Conservation (phyloP, 2,329 filamentous ascomycete species). For the Westerdykella aurantiaca region DNA sequence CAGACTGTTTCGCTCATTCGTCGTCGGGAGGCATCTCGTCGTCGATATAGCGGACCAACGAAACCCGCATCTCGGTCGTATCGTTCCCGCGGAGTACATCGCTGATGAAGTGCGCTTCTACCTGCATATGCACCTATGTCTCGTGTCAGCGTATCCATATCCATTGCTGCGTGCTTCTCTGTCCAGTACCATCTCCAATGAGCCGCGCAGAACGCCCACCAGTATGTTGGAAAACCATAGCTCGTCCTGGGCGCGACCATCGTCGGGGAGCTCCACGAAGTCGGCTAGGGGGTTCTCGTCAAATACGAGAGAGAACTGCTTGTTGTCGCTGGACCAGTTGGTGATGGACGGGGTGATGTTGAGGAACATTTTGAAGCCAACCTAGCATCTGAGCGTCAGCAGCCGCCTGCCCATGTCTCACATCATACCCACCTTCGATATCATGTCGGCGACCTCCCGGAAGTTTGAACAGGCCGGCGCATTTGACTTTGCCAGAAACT, state of each 20-base stretch:
- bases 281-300: constrained; percentile 96
- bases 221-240: constrained; percentile 98
- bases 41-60: constrained; percentile 87
- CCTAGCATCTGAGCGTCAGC: constrained; percentile 46
- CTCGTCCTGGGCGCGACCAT: constrained; percentile 91
- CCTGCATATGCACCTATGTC: constrained; percentile 80
- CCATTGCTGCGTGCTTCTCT: constrained; percentile 59
- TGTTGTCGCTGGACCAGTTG: constrained; percentile 94
- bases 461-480: constrained; percentile 88
- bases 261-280: constrained; percentile 95
- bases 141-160: constrained; percentile 6
- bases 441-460: constrained; percentile 92
- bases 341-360: constrained; percentile 91
- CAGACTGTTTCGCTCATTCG: constrained; percentile 53
- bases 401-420: neutral
- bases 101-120: constrained; percentile 93
- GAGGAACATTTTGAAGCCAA: constrained; percentile 98
- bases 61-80: constrained; percentile 93
- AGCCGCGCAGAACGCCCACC: constrained; percentile 83
- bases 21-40: constrained; percentile 97
- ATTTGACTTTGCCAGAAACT: constrained; percentile 93
- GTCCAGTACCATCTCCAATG: constrained; percentile 89
- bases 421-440: constrained; percentile 64
- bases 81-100: constrained; percentile 90
- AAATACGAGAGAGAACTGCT: constrained; percentile 92